Evolutionary conservation across 1,284 basidiomycete species (phyloP).

Genomic region (Tilletiopsis washingtonensis): DNA sequence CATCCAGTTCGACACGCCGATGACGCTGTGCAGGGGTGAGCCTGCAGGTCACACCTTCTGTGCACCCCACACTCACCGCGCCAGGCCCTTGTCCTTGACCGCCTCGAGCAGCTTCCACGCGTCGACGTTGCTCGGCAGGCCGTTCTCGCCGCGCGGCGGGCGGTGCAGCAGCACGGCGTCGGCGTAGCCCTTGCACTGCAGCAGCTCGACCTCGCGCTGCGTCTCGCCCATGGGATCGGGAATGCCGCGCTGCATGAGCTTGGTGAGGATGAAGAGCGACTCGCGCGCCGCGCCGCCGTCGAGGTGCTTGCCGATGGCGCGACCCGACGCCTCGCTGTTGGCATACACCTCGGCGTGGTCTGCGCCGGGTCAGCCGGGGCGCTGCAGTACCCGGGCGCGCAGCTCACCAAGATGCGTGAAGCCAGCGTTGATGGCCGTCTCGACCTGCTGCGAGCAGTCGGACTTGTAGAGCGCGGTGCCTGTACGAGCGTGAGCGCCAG

Average conservation of each 20-base stretch:
- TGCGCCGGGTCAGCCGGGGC: neutral
- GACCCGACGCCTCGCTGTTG: neutral
- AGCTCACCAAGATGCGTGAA: neutral
- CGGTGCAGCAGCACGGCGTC: slow-evolving; percentile 26
- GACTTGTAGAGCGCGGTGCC: neutral
- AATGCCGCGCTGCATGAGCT: neutral
- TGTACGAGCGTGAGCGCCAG: too few species aligned
- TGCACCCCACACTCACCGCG: slow-evolving; percentile 13
- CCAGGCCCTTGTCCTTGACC: slow-evolving; percentile 21
- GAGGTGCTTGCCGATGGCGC: neutral
- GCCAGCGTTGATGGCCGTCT: neutral
- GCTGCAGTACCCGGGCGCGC: neutral
- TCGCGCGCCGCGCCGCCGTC: neutral
- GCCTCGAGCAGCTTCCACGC: slow-evolving; percentile 29
- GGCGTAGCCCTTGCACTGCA: slow-evolving; percentile 15
- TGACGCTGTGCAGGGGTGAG: slow-evolving; percentile 5
- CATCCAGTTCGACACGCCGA: slow-evolving; percentile 30
- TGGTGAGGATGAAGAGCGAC: neutral
- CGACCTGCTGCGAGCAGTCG: neutral
- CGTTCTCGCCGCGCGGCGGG: slow-evolving; percentile 27
- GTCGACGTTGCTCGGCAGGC: slow-evolving; percentile 23
- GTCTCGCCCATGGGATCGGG: neutral
- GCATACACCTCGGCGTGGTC: neutral
- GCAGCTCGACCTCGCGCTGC: neutral
- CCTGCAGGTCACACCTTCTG: neutral